Evolutionary conservation across 2,329 filamentous ascomycete genomes (phyloP).

Genomic region (Calycina herbarum): DNA sequence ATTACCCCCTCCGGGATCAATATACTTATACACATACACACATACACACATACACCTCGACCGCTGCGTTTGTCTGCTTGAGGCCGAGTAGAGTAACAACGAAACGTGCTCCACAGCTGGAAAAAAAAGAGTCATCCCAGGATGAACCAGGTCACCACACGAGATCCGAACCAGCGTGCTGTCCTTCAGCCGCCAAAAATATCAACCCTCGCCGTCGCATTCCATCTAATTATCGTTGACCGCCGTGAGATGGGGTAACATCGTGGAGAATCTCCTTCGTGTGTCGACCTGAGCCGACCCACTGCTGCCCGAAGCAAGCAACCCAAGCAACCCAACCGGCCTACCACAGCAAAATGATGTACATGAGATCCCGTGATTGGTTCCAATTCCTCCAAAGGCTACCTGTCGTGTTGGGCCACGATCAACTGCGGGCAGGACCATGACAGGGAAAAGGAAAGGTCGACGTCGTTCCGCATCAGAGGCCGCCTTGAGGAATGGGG

Average conservation of each 20-base stretch:
- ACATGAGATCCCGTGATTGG: conserved; percentile 16
- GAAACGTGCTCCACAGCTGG: conserved; percentile 9
- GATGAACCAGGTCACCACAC: conserved; percentile 10
- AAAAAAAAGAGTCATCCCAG: conserved; percentile 18
- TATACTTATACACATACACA: conserved; percentile 16
- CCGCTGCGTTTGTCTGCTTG: not conserved
- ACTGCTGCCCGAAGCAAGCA: conserved; percentile 15
- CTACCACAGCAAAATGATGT: conserved; percentile 11
- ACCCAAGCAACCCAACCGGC: conserved; percentile 18
- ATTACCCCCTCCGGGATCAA: conserved; percentile 11
- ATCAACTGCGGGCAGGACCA: conserved; percentile 16
- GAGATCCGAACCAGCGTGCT: conserved; percentile 7
- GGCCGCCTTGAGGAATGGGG: conserved; percentile 8
- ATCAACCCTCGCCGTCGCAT: conserved; percentile 11
- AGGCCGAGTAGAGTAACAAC: not conserved
- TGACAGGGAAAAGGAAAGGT: conserved; percentile 14
- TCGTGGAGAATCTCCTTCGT: conserved; percentile 10
- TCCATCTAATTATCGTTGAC: conserved; percentile 3
- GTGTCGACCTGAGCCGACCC: conserved; percentile 14
- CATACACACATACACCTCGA: not conserved
- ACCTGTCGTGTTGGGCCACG: conserved; percentile 14
- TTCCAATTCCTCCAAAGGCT: conserved; percentile 11
- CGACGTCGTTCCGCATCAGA: conserved; percentile 11
- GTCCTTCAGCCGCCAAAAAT: conserved; percentile 15
- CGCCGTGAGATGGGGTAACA: conserved; percentile 3